Evolutionary conservation across 495 filamentous ascomycete genomes (phyloP), one percentile per base, ranked within the genome.

Genomic region (Podospora conica): DNA sequence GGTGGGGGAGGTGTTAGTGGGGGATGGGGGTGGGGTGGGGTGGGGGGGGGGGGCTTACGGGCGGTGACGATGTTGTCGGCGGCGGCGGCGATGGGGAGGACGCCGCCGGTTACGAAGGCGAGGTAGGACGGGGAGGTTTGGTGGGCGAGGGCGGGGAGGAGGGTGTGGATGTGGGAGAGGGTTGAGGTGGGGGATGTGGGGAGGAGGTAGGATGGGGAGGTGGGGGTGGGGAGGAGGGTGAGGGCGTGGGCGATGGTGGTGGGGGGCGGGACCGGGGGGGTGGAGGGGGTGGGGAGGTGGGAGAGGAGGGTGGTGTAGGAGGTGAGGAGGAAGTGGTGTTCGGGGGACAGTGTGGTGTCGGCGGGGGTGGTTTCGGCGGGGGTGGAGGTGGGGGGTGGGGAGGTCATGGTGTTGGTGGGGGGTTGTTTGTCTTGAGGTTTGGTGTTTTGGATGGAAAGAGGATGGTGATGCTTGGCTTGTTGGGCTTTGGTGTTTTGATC

Each of bases 91-190:
- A 91, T 86, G 0, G 92, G 91, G 3, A 91, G 91, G 29, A 80
- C 77, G 18, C 91, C 90, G 21, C 94, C 94, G 0, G 89, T 96
- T 8, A 98, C 87, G 71, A 97, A 96, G 24, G 92, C 93, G 76
- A 90, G 95, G 80, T 96, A 98, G 66, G 75, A 76, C 1, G 83
- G 81, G 74, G 69, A 86, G 83, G 75, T 83, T 84, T 76, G 84
- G 20, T 75, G 79, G 67, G 88, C 89, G 63, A 94, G 83, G 5
- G 81, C 87, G 0, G 91, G 89, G 21, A 87, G 82, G 63, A 93
- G 81, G 66, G 79, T 54, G n/a, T 84, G 61, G 21, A 93, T 70
- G 71, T 83, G 78, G 8, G 65, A 40, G 15, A 80, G 59, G 1
- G 78, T 74, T 20, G n/a, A n/a, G n/a, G n/a, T 66, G 63, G 1